Base-by-base conservation (phyloP, 208 protist species). In the Crithidia acanthocephali region DNA sequence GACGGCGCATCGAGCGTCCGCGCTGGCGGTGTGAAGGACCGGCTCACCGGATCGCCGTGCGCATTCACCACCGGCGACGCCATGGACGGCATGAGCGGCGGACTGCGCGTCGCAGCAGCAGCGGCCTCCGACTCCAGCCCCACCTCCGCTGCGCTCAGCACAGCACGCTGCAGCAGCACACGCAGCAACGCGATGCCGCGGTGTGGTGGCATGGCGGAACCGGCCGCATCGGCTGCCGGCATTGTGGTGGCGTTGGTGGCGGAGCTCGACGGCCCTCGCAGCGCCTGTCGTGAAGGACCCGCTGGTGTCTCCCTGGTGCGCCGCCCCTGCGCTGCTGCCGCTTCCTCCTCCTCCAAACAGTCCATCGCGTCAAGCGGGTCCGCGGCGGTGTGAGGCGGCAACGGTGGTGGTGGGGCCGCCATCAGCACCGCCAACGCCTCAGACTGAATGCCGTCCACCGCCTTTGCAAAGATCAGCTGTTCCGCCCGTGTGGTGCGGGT, bases 151-250 rank as follows among this genome's bases (percentile, higher is more conserved):
- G 52, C 42, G 22, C 73, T 72, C 51, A 91, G 63, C 42, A 88
- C 78, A 0, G 76, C 76, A 42, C 83, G 86, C 68, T 87, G 81
- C 58, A 85, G 56, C 42, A 91, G 33, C 37, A 91, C 64, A 9
- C 80, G 86, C 58, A 91, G 64, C 58, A 91, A 70, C 6, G 77
- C 76, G 37, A 86, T 57, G 42, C 40, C 63, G 69, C 76, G 77
- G 59, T 68, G 66, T 16, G 73, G 51, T 51, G 64, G 60, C 30
- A 72, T 37, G 30, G 44, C 67, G 15, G 48, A 25, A 16, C 2
- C 52, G 27, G 27, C 13, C 2, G 55, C 48, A 8, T 25, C 11
- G n/a, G 45, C n/a, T 20, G 61, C 33, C 28, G 42, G n/a, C n/a
- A n/a, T 8, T 18, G 16, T 67, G 61, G 7, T 9, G 40, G 40